Evolutionary conservation across 805 yeast species (phyloP).

Genomic region (Candida chilensis): DNA sequence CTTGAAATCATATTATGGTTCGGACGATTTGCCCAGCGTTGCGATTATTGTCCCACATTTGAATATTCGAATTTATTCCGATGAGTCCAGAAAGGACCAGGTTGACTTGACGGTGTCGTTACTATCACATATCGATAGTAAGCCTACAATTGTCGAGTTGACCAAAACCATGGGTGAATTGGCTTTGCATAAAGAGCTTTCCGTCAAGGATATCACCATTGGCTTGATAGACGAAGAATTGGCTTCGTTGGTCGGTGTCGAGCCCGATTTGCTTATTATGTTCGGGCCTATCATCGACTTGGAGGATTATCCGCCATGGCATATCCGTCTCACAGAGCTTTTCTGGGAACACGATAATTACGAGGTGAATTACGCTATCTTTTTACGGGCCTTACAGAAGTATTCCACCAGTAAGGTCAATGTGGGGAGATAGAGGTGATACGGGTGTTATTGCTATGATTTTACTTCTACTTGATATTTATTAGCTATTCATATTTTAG

Average conservation of each 20-base stretch:
- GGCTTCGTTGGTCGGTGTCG: slow-evolving; percentile 72
- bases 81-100: slow-evolving; percentile 11
- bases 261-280: slow-evolving; percentile 80
- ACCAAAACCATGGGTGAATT: slow-evolving; percentile 80
- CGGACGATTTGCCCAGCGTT: slow-evolving; percentile 54
- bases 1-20: slow-evolving; percentile 67
- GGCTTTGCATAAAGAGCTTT: slow-evolving; percentile 50
- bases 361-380: slow-evolving; percentile 74
- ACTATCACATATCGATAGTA: slow-evolving; percentile 74
- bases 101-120: slow-evolving; percentile 57
- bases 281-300: slow-evolving; percentile 85
- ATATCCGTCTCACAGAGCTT: slow-evolving; percentile 80
- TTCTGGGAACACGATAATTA: slow-evolving; percentile 86
- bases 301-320: slow-evolving; percentile 99
- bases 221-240: slow-evolving; percentile 69
- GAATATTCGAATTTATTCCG: slow-evolving; percentile 34
- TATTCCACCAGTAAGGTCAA: slow-evolving; percentile 80
- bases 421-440: slow-evolving; percentile 83
- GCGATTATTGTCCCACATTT: slow-evolving; percentile 60
- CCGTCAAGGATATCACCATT: slow-evolving; percentile 60
- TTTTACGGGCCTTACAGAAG: slow-evolving; percentile 65
- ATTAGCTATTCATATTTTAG: too few species aligned
- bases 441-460: too few species aligned
- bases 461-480: too few species aligned
- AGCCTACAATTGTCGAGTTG: slow-evolving; percentile 81